Evolutionary conservation across 805 yeast species (phyloP).

Genomic region (Ogataea paraovalis): DNA sequence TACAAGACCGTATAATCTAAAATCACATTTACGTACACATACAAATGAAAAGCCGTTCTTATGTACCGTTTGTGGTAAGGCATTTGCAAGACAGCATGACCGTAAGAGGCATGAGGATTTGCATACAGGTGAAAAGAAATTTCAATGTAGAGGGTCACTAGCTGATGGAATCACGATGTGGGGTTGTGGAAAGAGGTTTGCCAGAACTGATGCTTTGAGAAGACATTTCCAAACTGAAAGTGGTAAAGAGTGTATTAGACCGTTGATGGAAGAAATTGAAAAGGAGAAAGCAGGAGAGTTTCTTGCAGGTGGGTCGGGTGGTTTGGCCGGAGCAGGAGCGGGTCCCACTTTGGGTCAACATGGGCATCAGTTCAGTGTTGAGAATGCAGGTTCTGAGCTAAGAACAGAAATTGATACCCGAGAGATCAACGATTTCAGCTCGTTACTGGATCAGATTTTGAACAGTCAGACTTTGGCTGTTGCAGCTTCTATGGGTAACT

Average conservation of each 20-base stretch:
- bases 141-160: conserved; percentile 63
- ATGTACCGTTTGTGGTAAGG: conserved; percentile 72
- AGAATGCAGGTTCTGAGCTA: conserved; percentile 14
- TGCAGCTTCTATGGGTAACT: conserved; percentile 5
- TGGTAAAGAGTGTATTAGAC: conserved; percentile 68
- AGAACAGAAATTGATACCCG: conserved; percentile 10
- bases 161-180: conserved; percentile 51
- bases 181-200: conserved; percentile 83
- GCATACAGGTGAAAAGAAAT: conserved; percentile 73
- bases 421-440: conserved; percentile 14
- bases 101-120: conserved; percentile 70
- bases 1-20: conserved; percentile 89
- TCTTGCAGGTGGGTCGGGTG: conserved; percentile 7
- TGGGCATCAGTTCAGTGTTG: conserved; percentile 9
- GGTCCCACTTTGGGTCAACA: conserved; percentile 3
- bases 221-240: conserved; percentile 79
- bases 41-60: conserved; percentile 78
- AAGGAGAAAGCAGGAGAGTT: conserved; percentile 6
- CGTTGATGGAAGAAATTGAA: conserved; percentile 56
- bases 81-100: conserved; percentile 79
- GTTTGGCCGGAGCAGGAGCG: conserved; percentile 8
- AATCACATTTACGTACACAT: conserved; percentile 88
- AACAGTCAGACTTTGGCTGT: conserved; percentile 14
- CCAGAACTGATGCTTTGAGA: conserved; percentile 73
- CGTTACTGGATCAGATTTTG: conserved; percentile 21